phyloP scores from a whole-genome alignment of 75 land plant species.

The Picea sitchensis region DNA sequence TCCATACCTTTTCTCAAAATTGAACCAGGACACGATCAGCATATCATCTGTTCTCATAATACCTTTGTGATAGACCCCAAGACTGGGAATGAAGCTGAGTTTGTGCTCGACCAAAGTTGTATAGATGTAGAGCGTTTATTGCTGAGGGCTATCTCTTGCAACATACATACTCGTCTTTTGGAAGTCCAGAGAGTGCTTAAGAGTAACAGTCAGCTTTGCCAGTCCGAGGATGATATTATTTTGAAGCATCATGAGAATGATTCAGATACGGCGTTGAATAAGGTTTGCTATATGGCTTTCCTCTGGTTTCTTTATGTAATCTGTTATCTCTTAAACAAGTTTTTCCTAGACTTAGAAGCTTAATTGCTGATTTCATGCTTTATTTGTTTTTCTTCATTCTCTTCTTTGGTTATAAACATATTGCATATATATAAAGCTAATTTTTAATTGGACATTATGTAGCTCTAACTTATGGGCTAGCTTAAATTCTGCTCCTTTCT shows the following conservation, averaged over 20 bases:
- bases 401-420: no score
- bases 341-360: not conserved
- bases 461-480: no score
- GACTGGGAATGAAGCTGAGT: slow-evolving; percentile 81
- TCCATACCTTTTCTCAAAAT: slow-evolving; percentile 68
- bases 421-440: no score
- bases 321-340: no score
- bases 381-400: not conserved
- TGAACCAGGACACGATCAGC: slow-evolving; percentile 83
- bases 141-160: slow-evolving; percentile 74
- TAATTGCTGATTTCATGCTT: not conserved
- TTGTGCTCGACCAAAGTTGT: slow-evolving; percentile 75
- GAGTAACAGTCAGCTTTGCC: slow-evolving; percentile 56
- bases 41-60: slow-evolving; percentile 68
- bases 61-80: slow-evolving; percentile 73
- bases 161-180: slow-evolving; percentile 82
- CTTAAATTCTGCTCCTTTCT: no score
- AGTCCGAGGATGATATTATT: slow-evolving; percentile 55
- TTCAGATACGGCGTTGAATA: slow-evolving; percentile 17
- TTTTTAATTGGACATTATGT: no score
- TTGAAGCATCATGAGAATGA: slow-evolving; percentile 40
- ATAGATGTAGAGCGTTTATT: slow-evolving; percentile 90
- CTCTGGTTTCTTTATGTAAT: not conserved
- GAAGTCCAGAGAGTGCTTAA: slow-evolving; percentile 75
- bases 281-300: slow-evolving; percentile 26